Percentiles rank a stretch among this genome's conserved stretches.
Evolutionary conservation across 345 rosid genomes (phyloP).

Genomic region (Litchi chinensis): DNA sequence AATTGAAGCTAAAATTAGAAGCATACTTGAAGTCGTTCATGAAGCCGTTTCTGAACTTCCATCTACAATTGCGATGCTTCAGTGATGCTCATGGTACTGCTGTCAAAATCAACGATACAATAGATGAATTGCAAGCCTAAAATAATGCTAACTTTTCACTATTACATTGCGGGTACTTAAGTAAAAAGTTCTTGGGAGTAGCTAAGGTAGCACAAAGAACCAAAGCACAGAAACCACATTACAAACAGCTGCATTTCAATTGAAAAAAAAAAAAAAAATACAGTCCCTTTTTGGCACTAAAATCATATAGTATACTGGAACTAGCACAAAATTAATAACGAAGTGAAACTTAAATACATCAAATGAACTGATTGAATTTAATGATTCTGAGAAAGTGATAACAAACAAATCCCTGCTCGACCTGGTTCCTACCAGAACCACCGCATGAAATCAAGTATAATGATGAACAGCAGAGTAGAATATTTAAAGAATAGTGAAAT

Average conservation of each 20-base stretch:
- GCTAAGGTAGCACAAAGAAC: background rate
- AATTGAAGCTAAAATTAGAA: slow-evolving; percentile 18
- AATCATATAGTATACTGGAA: background rate
- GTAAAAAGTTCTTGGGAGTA: background rate
- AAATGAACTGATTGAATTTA: background rate
- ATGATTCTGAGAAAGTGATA: background rate
- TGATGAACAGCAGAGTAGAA: background rate
- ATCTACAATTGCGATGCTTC: slow-evolving; percentile 88
- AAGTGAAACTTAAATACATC: background rate
- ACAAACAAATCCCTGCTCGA: background rate
- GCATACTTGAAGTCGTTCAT: slow-evolving; percentile 92
- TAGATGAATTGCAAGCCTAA: background rate
- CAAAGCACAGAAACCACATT: background rate
- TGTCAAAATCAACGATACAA: background rate
- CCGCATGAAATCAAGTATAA: background rate
- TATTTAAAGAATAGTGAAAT: background rate
- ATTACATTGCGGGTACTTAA: background rate
- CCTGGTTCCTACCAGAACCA: background rate
- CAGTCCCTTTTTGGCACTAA: background rate
- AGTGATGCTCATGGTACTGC: slow-evolving; percentile 64
- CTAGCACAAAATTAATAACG: background rate
- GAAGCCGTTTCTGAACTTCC: slow-evolving; percentile 94
- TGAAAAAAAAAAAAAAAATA: background rate
- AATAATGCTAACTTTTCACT: slow-evolving; percentile 16
- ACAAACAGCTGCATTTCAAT: background rate